A percentile compares a stretch with the other conserved stretches of the same genome.
Evolutionary conservation across 192 early-diverging fungal species (phyloP).

Genomic region (Helicostylum pulchrum): DNA sequence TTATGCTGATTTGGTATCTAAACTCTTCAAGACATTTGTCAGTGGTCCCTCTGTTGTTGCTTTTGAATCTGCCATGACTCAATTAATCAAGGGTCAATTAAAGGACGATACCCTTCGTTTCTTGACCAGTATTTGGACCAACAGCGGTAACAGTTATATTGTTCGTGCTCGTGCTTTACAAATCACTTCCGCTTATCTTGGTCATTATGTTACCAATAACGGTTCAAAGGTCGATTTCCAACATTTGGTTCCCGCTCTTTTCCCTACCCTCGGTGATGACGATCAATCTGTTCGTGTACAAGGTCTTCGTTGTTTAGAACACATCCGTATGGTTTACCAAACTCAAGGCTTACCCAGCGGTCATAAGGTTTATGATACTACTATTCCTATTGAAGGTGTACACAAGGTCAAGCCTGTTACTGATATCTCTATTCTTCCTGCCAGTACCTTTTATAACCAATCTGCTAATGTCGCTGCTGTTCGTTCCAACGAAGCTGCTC

Average conservation of each 20-base stretch:
- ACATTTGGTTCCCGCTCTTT: constrained; percentile 63
- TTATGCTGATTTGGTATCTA: constrained; percentile 4
- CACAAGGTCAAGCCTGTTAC: constrained; percentile 50
- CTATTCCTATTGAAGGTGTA: constrained; percentile 31
- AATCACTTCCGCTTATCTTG: constrained; percentile 50
- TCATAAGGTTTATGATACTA: constrained; percentile 26
- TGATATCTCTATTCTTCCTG: not conserved
- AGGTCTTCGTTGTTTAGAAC: constrained; percentile 60
- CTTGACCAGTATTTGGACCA: constrained; percentile 41
- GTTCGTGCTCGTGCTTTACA: constrained; percentile 53
- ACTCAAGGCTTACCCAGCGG: constrained; percentile 40
- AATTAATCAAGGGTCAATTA: constrained; percentile 39
- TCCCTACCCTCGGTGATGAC: constrained; percentile 61
- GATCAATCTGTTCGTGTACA: constrained; percentile 56
- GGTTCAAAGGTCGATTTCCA: constrained; percentile 53
- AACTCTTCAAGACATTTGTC: constrained; percentile 40
- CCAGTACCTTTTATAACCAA: constrained; percentile 50
- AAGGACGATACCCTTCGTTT: constrained; percentile 39
- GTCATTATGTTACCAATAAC: constrained; percentile 11
- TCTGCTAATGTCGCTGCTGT: constrained; percentile 28
- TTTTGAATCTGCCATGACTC: constrained; percentile 38
- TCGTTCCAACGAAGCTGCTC: constrained; percentile 38
- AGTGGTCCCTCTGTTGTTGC: constrained; percentile 31
- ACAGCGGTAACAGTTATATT: constrained; percentile 15
- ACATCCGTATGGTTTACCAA: constrained; percentile 37